Base-by-base conservation (phyloP, 2,329 filamentous ascomycete species). In the Venturia aucupariae region DNA sequence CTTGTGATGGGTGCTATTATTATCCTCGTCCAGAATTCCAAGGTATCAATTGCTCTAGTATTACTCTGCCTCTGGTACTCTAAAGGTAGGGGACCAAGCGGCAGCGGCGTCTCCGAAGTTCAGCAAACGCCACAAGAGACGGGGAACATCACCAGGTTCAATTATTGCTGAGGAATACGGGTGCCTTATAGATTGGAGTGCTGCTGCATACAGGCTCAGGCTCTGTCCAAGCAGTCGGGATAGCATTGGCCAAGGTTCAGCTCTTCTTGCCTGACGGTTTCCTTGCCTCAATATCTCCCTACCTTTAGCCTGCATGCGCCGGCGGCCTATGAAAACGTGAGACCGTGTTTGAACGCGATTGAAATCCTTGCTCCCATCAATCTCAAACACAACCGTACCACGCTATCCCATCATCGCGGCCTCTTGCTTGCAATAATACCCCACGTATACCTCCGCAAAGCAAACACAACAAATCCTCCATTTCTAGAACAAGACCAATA, bases 351-450 rank as follows among this genome's bases (percentile, higher is more conserved):
- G 46, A 51, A 51, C 46, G 46, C 46, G 46, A 27, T 51, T 7
- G 4, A 8, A 4, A 51, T 51, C 46, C 46, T 51, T 51, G 46
- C 46, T 51, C 22, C 11, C 27, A 11, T 57, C 51, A 57, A 57
- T 57, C 30, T 35, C 51, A 57, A 57, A 57, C 51, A 57, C 51
- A 35, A 10, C 30, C 15, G 51, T 32, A 35, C 51, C 51, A 57
- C 51, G 51, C 5, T 32, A 57, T 19, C 30, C 51, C 51, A 19
- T 32, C 7, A n/a, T 35, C 51, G 46, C 46, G 46, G 46, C 46
- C 46, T 51, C 46, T 24, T 51, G 46, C 46, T 51, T 24, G 22
- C 46, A 19, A 57, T 57, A 57, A 57, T n/a, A 57, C 51, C 51
- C 51, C 51, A 57, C 51, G 19, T 57, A 57, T 32, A 57, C 27